Percentiles rank a stretch among this genome's conserved stretches.
Conservation (phyloP, 495 filamentous ascomycete species). For the Oleoguttula mirabilis region DNA sequence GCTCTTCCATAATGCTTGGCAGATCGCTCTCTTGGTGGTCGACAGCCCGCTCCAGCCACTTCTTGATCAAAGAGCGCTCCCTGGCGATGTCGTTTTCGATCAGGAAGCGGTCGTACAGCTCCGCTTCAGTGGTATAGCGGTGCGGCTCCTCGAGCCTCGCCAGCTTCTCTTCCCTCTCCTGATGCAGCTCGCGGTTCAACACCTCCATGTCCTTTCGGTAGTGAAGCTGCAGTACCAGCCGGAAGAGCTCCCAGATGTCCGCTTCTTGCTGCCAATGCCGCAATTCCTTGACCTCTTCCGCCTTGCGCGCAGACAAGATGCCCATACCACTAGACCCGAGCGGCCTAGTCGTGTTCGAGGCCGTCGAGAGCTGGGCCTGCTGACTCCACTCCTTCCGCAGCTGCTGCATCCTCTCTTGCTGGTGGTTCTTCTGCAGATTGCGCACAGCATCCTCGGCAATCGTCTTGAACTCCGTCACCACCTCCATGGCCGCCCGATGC, state of each 20-base stretch:
- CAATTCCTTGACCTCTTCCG: constrained; percentile 38
- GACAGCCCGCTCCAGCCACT: constrained; percentile 72
- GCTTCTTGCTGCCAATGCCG: constrained; percentile 56
- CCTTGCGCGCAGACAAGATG: constrained; percentile 6
- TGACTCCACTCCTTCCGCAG: constrained; percentile 20
- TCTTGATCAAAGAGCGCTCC: constrained; percentile 62
- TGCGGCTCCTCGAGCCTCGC: constrained; percentile 36
- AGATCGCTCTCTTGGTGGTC: constrained; percentile 51
- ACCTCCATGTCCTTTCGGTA: constrained; percentile 26
- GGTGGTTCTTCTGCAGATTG: constrained; percentile 28
- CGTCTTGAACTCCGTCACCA: constrained; percentile 12
- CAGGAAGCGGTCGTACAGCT: constrained; percentile 54
- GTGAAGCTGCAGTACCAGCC: constrained; percentile 45
- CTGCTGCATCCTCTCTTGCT: constrained; percentile 25
- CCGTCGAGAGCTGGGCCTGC: background rate
- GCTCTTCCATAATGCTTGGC: constrained; percentile 59
- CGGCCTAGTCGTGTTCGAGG: background rate
- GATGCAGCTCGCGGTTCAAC: constrained; percentile 21
- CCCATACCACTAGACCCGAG: background rate
- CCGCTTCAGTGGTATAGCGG: constrained; percentile 48
- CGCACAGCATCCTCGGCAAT: constrained; percentile 25
- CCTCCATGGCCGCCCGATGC: constrained; percentile 7
- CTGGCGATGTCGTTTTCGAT: constrained; percentile 54
- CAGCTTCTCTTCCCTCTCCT: constrained; percentile 34
- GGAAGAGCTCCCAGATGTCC: constrained; percentile 80